These are phyloP conservation scores for Trametes punicea DNA, from an alignment of 768 basidiomycete species.

Conservation along the genomic window DNA sequence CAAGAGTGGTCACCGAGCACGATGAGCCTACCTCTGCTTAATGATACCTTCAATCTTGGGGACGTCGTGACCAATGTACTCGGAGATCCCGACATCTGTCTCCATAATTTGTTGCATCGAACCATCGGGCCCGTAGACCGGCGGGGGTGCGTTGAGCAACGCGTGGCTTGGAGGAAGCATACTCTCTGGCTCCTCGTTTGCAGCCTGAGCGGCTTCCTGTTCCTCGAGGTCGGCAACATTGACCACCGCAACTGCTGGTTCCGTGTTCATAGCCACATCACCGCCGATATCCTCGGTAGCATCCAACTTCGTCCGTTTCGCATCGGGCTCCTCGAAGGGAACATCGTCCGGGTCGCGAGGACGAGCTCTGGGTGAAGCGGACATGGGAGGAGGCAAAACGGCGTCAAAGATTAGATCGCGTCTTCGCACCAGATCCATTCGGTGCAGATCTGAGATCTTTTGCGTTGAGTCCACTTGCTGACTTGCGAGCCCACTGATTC, in stretches of 20 bases:
- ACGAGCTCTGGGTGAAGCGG: slow-evolving; percentile 18
- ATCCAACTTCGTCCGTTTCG: slow-evolving; percentile 39
- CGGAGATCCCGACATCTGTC: slow-evolving; percentile 85
- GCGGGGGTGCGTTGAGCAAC: slow-evolving; percentile 57
- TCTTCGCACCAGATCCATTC: not conserved
- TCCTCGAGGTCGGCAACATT: slow-evolving; percentile 13
- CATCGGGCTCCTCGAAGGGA: slow-evolving; percentile 24
- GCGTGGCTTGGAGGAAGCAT: slow-evolving; percentile 71
- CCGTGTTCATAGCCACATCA: slow-evolving; percentile 18
- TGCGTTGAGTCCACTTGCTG: too few relatives aligned
- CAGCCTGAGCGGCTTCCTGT: slow-evolving; percentile 1
- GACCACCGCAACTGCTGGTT: slow-evolving; percentile 10
- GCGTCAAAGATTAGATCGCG: slow-evolving; percentile 15
- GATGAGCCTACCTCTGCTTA: slow-evolving; percentile 77
- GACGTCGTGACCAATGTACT: slow-evolving; percentile 71
- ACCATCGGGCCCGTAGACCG: slow-evolving; percentile 46
- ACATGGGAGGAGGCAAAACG: slow-evolving; percentile 8
- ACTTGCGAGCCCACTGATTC: too few relatives aligned
- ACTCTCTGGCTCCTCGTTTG: slow-evolving; percentile 16
- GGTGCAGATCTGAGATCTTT: slow-evolving; percentile 8
- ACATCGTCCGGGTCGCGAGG: slow-evolving; percentile 26
- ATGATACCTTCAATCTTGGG: slow-evolving; percentile 87
- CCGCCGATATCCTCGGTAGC: slow-evolving; percentile 15
- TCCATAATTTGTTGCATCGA: slow-evolving; percentile 62
- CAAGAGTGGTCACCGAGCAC: not conserved